A percentile compares a stretch with the other conserved stretches of the same genome.
phyloP scores from a whole-genome alignment of 148 eudicot species.

The Rhododendron ferrugineum region DNA sequence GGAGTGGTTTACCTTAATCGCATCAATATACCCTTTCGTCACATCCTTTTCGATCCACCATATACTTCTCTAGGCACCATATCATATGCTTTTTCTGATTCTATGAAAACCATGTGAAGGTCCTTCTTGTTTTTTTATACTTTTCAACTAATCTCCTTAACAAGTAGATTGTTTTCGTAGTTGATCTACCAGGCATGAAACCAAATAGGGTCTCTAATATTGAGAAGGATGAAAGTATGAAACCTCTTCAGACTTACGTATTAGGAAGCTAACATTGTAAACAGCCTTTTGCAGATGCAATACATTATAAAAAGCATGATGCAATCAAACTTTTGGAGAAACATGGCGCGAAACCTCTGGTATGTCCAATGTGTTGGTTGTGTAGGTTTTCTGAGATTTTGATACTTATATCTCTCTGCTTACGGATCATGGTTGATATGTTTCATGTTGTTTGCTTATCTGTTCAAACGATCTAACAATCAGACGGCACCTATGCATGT shows the following conservation, averaged over 20 bases:
- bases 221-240: not conserved
- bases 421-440: not conserved
- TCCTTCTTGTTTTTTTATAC: not conserved
- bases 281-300: slow-evolving; percentile 99
- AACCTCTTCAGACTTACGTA: not conserved
- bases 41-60: not conserved
- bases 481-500: slow-evolving; percentile 92
- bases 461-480: slow-evolving; percentile 6
- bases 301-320: slow-evolving; percentile 75
- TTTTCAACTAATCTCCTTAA: not conserved
- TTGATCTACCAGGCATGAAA: not conserved
- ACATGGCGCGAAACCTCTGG: slow-evolving; percentile 78
- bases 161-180: not conserved
- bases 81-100: too few species aligned
- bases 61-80: not conserved
- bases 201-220: not conserved
- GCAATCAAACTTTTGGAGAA: slow-evolving; percentile 81
- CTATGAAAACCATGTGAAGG: not conserved
- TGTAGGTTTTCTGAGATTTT: slow-evolving; percentile 2
- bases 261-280: slow-evolving; percentile 18
- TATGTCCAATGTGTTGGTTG: slow-evolving; percentile 28
- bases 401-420: not conserved
- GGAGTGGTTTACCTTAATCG: not conserved
- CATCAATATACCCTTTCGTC: not conserved
- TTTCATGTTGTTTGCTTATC: slow-evolving; percentile 4